Evolutionary conservation across 2,329 filamentous ascomycete species (phyloP).

Genomic region (Septoria linicola): DNA sequence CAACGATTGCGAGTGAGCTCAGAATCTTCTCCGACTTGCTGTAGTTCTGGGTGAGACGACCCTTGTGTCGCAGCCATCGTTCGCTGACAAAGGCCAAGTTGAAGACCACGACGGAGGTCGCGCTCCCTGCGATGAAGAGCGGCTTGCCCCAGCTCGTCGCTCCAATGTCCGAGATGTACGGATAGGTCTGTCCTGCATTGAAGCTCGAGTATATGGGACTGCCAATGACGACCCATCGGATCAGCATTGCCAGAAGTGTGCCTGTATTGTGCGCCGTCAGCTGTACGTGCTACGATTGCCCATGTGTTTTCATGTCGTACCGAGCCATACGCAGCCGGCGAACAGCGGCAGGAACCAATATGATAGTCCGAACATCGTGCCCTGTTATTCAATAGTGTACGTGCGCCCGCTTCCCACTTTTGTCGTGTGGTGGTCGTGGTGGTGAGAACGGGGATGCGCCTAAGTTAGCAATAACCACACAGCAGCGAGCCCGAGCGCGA

Average conservation of each 20-base stretch:
- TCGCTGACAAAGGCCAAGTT: constrained; percentile 78
- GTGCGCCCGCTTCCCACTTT: too few species aligned
- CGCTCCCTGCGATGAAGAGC: constrained; percentile 71
- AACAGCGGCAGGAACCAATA: constrained; percentile 68
- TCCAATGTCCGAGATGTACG: constrained; percentile 57
- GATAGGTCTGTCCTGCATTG: constrained; percentile 57
- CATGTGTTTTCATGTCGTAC: constrained; percentile 20
- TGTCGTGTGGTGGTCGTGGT: too few species aligned
- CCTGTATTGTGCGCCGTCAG: constrained; percentile 37
- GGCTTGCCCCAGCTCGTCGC: constrained; percentile 63
- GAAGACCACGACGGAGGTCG: constrained; percentile 73
- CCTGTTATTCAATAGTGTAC: not conserved
- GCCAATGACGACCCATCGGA: constrained; percentile 65
- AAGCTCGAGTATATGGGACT: constrained; percentile 62
- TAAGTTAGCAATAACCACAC: too few species aligned
- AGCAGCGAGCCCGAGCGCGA: too few species aligned
- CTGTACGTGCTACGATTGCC: not conserved
- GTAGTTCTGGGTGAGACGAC: constrained; percentile 74
- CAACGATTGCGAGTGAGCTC: constrained; percentile 59
- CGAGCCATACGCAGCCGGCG: constrained; percentile 62
- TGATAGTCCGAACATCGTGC: constrained; percentile 44
- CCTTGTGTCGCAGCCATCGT: constrained; percentile 78
- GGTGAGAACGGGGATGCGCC: too few species aligned
- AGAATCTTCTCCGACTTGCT: constrained; percentile 63
- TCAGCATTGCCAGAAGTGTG: constrained; percentile 67